A percentile compares a stretch with the other conserved stretches of the same genome.
Conservation (phyloP, 176 grass and related monocot genomes). For the Cocos nucifera region DNA sequence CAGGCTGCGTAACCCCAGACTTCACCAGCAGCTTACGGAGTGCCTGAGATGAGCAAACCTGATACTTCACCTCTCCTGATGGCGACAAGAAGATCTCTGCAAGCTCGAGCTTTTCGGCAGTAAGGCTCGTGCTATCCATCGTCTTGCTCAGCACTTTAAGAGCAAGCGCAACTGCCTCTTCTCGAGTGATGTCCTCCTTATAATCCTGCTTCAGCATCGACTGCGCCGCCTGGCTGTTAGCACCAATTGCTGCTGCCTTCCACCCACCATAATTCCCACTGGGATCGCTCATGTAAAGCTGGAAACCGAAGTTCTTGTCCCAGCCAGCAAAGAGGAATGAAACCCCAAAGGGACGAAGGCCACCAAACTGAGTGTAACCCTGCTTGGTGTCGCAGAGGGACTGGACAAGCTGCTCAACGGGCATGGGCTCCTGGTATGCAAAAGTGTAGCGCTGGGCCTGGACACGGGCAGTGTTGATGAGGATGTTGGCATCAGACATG, state of each 20-base stretch:
- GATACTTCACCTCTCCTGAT: background rate
- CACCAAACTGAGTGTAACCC: conserved; percentile 1
- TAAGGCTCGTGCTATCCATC: background rate
- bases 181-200: background rate
- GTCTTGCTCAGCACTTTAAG: background rate
- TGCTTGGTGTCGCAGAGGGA: background rate
- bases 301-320: background rate
- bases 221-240: background rate
- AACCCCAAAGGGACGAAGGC: background rate
- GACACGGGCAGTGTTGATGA: conserved; percentile 2
- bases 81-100: background rate
- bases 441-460: background rate
- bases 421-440: background rate
- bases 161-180: background rate
- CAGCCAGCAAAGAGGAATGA: conserved; percentile 1
- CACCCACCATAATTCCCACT: background rate
- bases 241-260: background rate
- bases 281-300: conserved; percentile 1
- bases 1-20: background rate
- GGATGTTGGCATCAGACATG: conserved; percentile 1
- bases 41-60: background rate
- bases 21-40: background rate
- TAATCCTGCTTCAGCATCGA: background rate
- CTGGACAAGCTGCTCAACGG: background rate
- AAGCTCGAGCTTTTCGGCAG: background rate